Evolutionary conservation across 2,329 filamentous ascomycete species (phyloP).

Genomic region (Fusarium veterinarium): DNA sequence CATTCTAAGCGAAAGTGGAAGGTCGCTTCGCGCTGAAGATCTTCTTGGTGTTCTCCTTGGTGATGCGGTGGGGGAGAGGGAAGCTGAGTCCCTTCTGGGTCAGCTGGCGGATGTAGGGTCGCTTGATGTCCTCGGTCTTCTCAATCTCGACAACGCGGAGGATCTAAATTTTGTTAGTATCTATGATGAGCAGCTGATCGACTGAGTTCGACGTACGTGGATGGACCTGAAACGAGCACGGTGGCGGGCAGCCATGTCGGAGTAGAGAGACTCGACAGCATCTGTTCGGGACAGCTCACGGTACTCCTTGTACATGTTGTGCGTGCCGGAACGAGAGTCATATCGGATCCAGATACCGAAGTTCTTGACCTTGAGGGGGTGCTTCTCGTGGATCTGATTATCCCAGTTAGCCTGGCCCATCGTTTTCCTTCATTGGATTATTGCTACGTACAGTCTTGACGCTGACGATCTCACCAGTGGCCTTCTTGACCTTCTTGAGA

Average conservation of each 20-base stretch:
- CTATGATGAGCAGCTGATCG: not conserved
- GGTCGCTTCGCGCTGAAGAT: conserved; percentile 93
- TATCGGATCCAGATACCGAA: conserved; percentile 99
- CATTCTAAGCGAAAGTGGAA: conserved; percentile 93
- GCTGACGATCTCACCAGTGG: conserved; percentile 98
- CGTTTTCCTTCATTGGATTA: not conserved
- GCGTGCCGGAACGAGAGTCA: conserved; percentile 98
- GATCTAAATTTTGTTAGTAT: conserved; percentile 68
- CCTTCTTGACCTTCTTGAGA: conserved; percentile 99
- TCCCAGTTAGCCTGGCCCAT: not conserved
- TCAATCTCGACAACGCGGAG: conserved; percentile 98
- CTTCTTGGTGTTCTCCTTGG: conserved; percentile 87
- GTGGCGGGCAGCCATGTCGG: conserved; percentile 99
- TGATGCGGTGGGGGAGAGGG: conserved; percentile 96
- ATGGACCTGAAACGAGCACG: conserved; percentile 96
- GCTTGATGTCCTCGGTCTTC: conserved; percentile 94
- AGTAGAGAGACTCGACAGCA: conserved; percentile 96
- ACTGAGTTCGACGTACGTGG: conserved; percentile 76
- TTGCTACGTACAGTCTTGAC: conserved; percentile 84
- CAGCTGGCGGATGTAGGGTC: conserved; percentile 99
- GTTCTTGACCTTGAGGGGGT: conserved; percentile 99
- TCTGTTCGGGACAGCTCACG: conserved; percentile 97
- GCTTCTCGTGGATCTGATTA: conserved; percentile 95
- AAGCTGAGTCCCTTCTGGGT: conserved; percentile 95
- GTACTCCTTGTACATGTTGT: conserved; percentile 99